These are phyloP conservation scores for Saccharomyces uvarum DNA, from an alignment of 1,139 yeast genomes.

Conservation along the genomic window DNA sequence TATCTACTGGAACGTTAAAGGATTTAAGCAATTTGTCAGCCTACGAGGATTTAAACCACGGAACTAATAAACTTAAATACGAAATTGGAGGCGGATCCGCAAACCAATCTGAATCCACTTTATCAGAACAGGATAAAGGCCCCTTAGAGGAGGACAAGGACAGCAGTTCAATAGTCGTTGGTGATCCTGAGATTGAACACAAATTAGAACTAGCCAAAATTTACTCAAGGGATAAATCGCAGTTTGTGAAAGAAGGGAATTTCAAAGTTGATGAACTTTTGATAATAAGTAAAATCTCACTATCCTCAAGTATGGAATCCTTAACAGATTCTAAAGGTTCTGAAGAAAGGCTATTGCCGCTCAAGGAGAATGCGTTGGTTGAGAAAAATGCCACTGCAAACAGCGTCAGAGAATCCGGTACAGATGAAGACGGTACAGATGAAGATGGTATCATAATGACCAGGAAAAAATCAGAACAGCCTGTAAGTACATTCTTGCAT, in stretches of 20 bases:
- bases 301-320: conserved; percentile 15
- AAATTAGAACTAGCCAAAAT: conserved; percentile 23
- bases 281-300: conserved; percentile 21
- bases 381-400: not conserved
- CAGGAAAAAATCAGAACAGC: not conserved
- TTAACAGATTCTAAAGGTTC: conserved; percentile 2
- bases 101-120: not conserved
- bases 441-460: not conserved
- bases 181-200: conserved; percentile 17
- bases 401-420: not conserved
- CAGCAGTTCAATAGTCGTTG: conserved; percentile 5
- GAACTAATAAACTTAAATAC: conserved; percentile 5
- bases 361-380: not conserved
- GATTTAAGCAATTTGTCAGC: conserved; percentile 2
- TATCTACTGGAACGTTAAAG: conserved; percentile 10
- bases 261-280: conserved; percentile 26
- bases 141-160: not conserved
- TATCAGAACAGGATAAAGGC: not conserved
- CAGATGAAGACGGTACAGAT: not conserved
- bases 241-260: conserved; percentile 26
- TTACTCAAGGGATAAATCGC: conserved; percentile 26
- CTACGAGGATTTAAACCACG: conserved; percentile 1
- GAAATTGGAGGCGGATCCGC: not conserved
- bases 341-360: not conserved
- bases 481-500: conserved; percentile 8